These are phyloP conservation scores for Nakaseomyces kungkrabaensis DNA, from an alignment of 1,139 yeast genomes.

Conservation along the genomic window DNA sequence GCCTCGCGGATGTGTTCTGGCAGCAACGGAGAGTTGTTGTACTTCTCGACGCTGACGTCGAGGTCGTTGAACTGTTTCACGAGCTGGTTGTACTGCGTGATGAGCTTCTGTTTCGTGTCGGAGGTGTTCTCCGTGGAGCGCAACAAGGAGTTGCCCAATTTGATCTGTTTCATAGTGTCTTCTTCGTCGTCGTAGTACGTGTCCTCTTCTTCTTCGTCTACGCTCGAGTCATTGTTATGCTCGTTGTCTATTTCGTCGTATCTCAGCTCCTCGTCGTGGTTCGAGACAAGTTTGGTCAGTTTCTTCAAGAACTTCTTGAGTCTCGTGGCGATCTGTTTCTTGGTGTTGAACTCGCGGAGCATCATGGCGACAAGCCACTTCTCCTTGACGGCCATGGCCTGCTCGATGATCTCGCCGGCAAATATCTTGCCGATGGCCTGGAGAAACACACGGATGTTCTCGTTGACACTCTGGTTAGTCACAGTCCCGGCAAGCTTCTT, in stretches of 20 bases:
- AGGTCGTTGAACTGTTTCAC: conserved; percentile 23
- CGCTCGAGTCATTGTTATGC: conserved; percentile 18
- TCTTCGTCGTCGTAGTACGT: conserved; percentile 24
- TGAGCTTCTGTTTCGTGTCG: conserved; percentile 20
- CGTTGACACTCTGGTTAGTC: conserved; percentile 74
- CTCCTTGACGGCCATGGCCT: conserved; percentile 60
- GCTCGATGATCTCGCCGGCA: conserved; percentile 78
- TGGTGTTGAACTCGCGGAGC: conserved; percentile 26
- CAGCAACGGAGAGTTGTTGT: conserved; percentile 45
- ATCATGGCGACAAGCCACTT: conserved; percentile 39
- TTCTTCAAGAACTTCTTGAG: conserved; percentile 25
- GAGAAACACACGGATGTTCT: conserved; percentile 68
- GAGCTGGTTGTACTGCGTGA: conserved; percentile 23
- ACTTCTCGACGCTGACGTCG: conserved; percentile 32
- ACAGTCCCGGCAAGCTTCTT: conserved; percentile 74
- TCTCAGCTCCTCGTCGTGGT: background rate
- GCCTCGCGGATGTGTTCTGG: conserved; percentile 89
- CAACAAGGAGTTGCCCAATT: conserved; percentile 18
- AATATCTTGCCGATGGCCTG: conserved; percentile 86
- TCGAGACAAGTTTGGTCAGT: conserved; percentile 21
- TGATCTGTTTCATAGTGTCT: conserved; percentile 14
- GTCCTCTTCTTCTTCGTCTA: conserved; percentile 26
- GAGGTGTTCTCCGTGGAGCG: conserved; percentile 18
- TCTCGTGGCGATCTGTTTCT: conserved; percentile 25
- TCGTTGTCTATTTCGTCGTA: background rate